A percentile compares a stretch with the other conserved stretches of the same genome.
Evolutionary conservation across 1,284 basidiomycete genomes (phyloP).

Genomic region (Leccinum cinnamomeum): DNA sequence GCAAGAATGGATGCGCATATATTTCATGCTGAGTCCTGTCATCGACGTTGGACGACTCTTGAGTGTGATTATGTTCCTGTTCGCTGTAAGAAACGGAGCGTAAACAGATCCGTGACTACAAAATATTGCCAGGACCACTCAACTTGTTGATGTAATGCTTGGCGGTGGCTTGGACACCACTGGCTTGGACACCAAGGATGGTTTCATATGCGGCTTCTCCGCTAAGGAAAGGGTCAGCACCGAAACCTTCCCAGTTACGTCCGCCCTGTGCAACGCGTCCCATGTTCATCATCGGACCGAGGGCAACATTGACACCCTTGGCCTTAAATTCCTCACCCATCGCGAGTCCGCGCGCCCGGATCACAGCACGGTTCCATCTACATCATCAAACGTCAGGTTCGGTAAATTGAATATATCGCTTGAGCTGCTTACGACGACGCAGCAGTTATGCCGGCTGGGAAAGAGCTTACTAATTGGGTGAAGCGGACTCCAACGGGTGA

Average conservation of each 20-base stretch:
- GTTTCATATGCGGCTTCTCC: constrained; percentile 65
- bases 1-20: constrained; percentile 58
- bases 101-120: not conserved
- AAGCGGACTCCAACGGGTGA: constrained; percentile 52
- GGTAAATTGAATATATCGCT: not conserved
- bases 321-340: constrained; percentile 72
- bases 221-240: constrained; percentile 64
- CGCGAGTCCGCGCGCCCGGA: constrained; percentile 62
- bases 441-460: constrained; percentile 55
- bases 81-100: constrained; percentile 38
- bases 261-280: constrained; percentile 49
- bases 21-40: constrained; percentile 65
- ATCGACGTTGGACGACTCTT: constrained; percentile 54
- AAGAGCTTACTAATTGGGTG: constrained; percentile 42
- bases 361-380: constrained; percentile 44
- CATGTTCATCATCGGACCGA: constrained; percentile 63
- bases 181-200: constrained; percentile 60
- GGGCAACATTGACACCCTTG: constrained; percentile 68
- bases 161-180: constrained; percentile 62
- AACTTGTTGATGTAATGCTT: constrained; percentile 69
- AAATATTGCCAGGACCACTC: constrained; percentile 3
- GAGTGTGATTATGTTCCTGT: constrained; percentile 41
- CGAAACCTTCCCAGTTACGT: constrained; percentile 73
- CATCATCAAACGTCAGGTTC: not conserved
- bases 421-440: constrained; percentile 49